These are phyloP conservation scores for Cyberlindnera xylosilytica DNA, from an alignment of 805 yeast species.

Conservation along the genomic window DNA sequence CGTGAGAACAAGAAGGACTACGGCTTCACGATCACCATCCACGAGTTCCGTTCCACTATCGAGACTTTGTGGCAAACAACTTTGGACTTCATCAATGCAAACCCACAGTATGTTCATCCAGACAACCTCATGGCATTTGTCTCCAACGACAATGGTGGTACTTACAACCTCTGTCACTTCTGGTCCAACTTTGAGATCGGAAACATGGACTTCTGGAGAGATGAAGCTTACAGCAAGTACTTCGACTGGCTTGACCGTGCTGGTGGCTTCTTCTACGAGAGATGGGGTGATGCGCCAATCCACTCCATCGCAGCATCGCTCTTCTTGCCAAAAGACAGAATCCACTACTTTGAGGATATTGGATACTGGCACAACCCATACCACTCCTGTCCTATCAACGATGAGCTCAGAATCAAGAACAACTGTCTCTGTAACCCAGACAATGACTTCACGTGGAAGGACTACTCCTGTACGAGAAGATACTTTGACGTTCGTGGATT, in stretches of 20 bases:
- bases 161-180: conserved; percentile 82
- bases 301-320: conserved; percentile 85
- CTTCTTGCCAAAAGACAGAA: conserved; percentile 63
- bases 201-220: conserved; percentile 69
- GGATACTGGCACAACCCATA: conserved; percentile 86
- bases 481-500: conserved; percentile 54
- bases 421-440: conserved; percentile 72
- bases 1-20: conserved; percentile 69
- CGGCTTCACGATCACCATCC: conserved; percentile 75
- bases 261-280: conserved; percentile 91
- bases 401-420: conserved; percentile 50
- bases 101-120: conserved; percentile 58
- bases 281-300: conserved; percentile 96
- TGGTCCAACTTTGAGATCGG: conserved; percentile 92
- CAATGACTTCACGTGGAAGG: conserved; percentile 73
- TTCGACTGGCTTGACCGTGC: conserved; percentile 72
- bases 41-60: conserved; percentile 71
- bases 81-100: conserved; percentile 50
- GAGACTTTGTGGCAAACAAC: conserved; percentile 76
- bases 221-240: conserved; percentile 64
- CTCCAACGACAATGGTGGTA: conserved; percentile 65
- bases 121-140: conserved; percentile 69
- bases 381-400: conserved; percentile 73
- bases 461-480: conserved; percentile 67
- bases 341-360: conserved; percentile 81